These are phyloP conservation scores for Pseudopithomyces maydicus DNA, from an alignment of 2,329 filamentous ascomycete genomes.

Conservation along the genomic window DNA sequence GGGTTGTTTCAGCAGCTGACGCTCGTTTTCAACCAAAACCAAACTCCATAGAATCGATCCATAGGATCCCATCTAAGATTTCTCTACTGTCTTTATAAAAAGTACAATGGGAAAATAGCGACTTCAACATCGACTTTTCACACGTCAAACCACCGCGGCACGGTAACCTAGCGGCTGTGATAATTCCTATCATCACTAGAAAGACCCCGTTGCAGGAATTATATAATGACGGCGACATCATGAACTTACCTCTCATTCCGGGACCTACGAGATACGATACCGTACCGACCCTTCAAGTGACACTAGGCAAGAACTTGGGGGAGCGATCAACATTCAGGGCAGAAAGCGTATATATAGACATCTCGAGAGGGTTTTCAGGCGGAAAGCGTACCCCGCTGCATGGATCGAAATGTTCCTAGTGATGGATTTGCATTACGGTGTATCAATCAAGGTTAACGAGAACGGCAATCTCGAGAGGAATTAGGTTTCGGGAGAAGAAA, in stretches of 20 bases:
- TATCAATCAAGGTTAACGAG: too few species aligned
- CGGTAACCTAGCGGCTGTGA: not conserved
- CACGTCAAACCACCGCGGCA: not conserved
- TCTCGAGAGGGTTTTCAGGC: not conserved
- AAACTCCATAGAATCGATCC: too few species aligned
- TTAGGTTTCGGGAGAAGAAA: too few species aligned
- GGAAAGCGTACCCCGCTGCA: not conserved
- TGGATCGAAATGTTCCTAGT: not conserved
- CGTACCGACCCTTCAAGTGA: not conserved
- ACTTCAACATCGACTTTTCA: not conserved
- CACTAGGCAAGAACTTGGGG: not conserved
- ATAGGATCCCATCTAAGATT: not conserved
- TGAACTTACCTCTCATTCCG: not conserved
- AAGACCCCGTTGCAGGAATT: not conserved
- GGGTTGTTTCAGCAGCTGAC: not conserved
- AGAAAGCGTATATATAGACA: not conserved
- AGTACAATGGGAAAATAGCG: not conserved
- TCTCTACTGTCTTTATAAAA: not conserved
- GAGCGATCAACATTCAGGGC: not conserved
- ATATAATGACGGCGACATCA: not conserved
- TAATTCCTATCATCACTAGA: not conserved
- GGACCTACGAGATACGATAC: not conserved
- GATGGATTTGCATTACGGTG: not conserved
- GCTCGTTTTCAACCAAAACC: not conserved
- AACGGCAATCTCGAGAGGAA: too few species aligned